A percentile compares a stretch with the other conserved stretches of the same genome.
phyloP scores from a whole-genome alignment of 2,329 filamentous ascomycete genomes.

The Coniochaeta pulveracea region DNA sequence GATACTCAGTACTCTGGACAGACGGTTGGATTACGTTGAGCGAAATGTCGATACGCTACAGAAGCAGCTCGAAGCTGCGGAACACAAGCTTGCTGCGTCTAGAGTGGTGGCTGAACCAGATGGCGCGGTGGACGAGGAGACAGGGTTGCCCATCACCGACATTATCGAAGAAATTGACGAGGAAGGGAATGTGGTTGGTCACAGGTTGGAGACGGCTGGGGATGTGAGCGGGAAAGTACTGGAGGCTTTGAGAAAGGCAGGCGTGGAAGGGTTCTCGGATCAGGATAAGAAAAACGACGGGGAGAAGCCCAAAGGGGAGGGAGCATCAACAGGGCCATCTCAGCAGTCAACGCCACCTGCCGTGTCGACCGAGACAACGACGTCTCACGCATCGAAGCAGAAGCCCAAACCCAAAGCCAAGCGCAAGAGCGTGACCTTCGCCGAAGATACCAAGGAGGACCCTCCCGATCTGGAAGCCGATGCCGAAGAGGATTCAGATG shows the following conservation, averaged over 20 bases:
- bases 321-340: neutral
- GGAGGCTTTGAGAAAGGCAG: slow-evolving; percentile 67
- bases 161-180: slow-evolving; percentile 91
- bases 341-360: no score
- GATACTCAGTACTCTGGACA: slow-evolving; percentile 55
- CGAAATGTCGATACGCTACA: slow-evolving; percentile 67
- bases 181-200: slow-evolving; percentile 70
- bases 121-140: slow-evolving; percentile 43
- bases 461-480: slow-evolving; percentile 13
- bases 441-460: slow-evolving; percentile 42
- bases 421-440: slow-evolving; percentile 53
- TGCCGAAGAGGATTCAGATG: slow-evolving; percentile 19
- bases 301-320: neutral
- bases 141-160: slow-evolving; percentile 70
- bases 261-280: slow-evolving; percentile 39
- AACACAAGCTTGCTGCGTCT: slow-evolving; percentile 58
- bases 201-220: slow-evolving; percentile 54
- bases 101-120: slow-evolving; percentile 49
- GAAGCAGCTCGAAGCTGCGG: slow-evolving; percentile 57
- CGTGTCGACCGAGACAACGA: no score
- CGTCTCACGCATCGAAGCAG: slow-evolving; percentile 1
- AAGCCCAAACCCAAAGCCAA: slow-evolving; percentile 1
- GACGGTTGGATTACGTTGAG: slow-evolving; percentile 80
- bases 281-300: slow-evolving; percentile 7
- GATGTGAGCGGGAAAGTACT: slow-evolving; percentile 56